Percentiles rank a stretch among this genome's conserved stretches.
phyloP scores from a whole-genome alignment of 2,329 filamentous ascomycete species.

The Fusarium bulbicola region DNA sequence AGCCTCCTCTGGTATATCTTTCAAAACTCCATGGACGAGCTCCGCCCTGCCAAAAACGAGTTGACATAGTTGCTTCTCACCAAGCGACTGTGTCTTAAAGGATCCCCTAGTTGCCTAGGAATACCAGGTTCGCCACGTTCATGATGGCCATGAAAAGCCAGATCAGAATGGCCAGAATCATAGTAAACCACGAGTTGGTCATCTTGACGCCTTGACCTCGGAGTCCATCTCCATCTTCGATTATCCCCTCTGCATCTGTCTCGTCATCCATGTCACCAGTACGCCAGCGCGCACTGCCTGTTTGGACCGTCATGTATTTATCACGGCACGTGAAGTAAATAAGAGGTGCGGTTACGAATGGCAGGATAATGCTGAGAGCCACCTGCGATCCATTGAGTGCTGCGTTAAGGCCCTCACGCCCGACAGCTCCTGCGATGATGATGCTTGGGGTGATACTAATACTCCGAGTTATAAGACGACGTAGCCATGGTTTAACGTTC shows the following conservation, averaged over 20 bases:
- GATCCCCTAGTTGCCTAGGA: neutral
- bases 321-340: neutral
- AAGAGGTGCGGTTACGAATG: neutral
- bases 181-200: neutral
- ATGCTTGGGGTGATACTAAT: neutral
- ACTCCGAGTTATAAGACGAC: neutral
- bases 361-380: neutral
- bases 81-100: neutral
- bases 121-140: neutral
- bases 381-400: neutral
- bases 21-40: neutral
- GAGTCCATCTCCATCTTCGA: neutral
- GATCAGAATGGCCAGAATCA: neutral
- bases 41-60: neutral
- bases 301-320: neutral
- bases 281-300: neutral
- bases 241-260: neutral
- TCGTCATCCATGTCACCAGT: neutral
- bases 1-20: neutral
- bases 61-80: neutral
- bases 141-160: neutral
- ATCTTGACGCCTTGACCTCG: neutral
- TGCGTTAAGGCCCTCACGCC: neutral
- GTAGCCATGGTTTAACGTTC: neutral
- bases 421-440: neutral